Conservation (phyloP, 805 yeast genomes). For the Yarrowia sp. region DNA sequence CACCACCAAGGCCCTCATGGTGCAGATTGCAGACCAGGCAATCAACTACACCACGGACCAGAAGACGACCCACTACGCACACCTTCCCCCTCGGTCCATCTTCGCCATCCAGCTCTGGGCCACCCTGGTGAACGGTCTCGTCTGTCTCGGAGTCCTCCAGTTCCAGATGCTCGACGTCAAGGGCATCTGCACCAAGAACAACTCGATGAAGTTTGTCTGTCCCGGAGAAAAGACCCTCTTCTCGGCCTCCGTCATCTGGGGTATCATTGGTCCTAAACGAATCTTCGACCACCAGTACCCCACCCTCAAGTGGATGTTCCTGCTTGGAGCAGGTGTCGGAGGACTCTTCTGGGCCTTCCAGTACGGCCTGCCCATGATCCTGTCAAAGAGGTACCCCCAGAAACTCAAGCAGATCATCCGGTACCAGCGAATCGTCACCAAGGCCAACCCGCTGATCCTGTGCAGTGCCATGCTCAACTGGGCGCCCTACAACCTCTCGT, state of each 20-base stretch:
- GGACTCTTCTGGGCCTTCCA: conserved; percentile 4
- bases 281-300: conserved; percentile 15
- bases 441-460: not conserved
- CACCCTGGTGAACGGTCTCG: conserved; percentile 11
- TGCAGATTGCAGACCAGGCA: conserved; percentile 54
- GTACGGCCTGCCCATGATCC: not conserved
- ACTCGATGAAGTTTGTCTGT: conserved; percentile 5
- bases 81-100: conserved; percentile 59
- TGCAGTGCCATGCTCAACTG: not conserved
- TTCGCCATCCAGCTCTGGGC: conserved; percentile 14
- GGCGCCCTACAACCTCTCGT: conserved; percentile 5
- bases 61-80: conserved; percentile 66
- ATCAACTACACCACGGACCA: conserved; percentile 61
- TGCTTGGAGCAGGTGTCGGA: not conserved
- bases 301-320: conserved; percentile 8
- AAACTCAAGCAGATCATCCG: not conserved
- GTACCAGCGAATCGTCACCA: conserved; percentile 9
- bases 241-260: conserved; percentile 13
- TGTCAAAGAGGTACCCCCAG: conserved; percentile 2
- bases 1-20: conserved; percentile 42
- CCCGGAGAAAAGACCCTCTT: conserved; percentile 6
- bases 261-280: conserved; percentile 10
- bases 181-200: conserved; percentile 5
- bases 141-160: conserved; percentile 5
- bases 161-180: conserved; percentile 7